Base-by-base conservation (phyloP, 495 filamentous ascomycete species). In the Neurospora sp. region DNA sequence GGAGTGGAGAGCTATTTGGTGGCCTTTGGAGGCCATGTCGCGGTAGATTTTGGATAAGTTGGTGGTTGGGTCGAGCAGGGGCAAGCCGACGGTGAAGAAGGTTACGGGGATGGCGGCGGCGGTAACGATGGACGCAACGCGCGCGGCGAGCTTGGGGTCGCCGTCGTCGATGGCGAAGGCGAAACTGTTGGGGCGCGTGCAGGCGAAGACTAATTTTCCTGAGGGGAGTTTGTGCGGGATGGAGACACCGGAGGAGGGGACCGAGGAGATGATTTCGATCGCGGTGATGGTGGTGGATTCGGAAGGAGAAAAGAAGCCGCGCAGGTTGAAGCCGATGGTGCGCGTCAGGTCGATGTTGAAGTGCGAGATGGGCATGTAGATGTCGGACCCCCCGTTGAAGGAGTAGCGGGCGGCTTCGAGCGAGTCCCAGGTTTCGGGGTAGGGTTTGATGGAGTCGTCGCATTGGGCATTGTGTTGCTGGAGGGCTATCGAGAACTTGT, bases 121-220 rank as follows among this genome's bases (percentile, higher is more conserved):
- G 12, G 88, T 85, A 70, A 94, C 83, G 40, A 91, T 89, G 35
- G 85, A 77, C 86, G 92, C 88, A 42, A 94, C 89, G 73, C 87
- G 76, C 74, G 89, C 84, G 6, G 91, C 90, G 72, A 84, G 85
- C 40, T 82, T 72, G 8, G 92, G 92, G 73, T 88, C 82, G 7
- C 92, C 92, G 79, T 94, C 92, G 79, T 94, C 92, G 76, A 94
- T 94, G 70, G 91, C 92, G 78, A 94, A 92, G 0, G 92, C 92
- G 79, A 94, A 93, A 0, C 87, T 89, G 77, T 92, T 91, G 65
- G 91, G 91, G 10, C 90, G 85, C 44, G 85, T 89, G 84, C 92
- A 94, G 12, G 85, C 81, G 73, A 93, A 89, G 42, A 89, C 80
- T 42, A 94, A 79, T 4, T 80, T 82, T 5, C 91, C 91, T 1